These are phyloP conservation scores for Xylaria sp. DNA, from an alignment of 495 filamentous ascomycete genomes.

Conservation along the genomic window DNA sequence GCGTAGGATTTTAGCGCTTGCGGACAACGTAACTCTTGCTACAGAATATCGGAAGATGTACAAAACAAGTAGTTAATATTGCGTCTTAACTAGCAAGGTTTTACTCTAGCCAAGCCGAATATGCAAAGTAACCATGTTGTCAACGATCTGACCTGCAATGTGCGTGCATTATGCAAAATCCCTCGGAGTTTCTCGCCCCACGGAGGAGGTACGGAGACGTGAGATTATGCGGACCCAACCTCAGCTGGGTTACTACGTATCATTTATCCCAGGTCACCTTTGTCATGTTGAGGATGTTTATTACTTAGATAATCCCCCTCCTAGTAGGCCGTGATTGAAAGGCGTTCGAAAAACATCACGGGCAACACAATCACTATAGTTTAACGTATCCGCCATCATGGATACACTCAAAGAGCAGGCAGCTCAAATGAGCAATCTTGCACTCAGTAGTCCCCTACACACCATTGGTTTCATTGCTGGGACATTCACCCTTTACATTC, in stretches of 20 bases:
- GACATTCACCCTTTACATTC: neutral
- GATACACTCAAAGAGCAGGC: neutral
- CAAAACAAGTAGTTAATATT: neutral
- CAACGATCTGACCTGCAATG: neutral
- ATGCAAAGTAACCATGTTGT: neutral
- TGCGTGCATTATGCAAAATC: constrained; percentile 7
- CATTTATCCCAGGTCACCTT: neutral
- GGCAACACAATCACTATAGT: neutral
- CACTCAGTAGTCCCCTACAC: neutral
- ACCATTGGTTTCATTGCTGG: neutral
- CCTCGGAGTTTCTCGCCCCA: neutral
- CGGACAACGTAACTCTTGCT: too few species aligned
- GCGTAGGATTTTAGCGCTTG: too few species aligned
- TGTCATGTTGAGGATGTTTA: neutral
- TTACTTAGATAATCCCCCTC: neutral
- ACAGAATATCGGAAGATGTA: too few species aligned
- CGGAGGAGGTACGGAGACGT: neutral
- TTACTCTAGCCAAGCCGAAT: neutral
- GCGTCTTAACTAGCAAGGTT: neutral
- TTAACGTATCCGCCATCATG: neutral
- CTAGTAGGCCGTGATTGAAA: too few species aligned
- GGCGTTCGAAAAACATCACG: neutral
- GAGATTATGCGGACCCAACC: too few species aligned
- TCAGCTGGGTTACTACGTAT: neutral
- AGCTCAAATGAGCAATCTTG: neutral